Conservation (phyloP, 495 filamentous ascomycete species). For the Penicillium angulare region DNA sequence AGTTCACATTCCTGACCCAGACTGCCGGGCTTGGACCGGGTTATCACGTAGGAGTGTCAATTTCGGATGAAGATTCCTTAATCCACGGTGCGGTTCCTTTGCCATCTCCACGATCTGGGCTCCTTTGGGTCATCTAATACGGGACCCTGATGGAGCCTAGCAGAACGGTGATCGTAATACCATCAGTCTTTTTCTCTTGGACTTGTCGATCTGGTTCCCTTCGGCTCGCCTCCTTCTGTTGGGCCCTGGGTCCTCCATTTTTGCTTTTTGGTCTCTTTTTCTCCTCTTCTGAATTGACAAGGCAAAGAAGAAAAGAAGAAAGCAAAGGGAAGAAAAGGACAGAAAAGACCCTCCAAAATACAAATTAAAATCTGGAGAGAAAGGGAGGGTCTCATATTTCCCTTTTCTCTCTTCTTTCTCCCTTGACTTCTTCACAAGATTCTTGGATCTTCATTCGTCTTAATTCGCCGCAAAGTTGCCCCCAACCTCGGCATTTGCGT, state of each 20-base stretch:
- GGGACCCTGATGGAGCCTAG: conserved; percentile 29
- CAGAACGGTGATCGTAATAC: conserved; percentile 26
- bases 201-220: conserved; percentile 30
- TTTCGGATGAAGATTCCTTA: conserved; percentile 41
- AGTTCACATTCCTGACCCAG: neutral
- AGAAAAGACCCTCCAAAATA: no score
- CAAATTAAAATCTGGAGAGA: no score
- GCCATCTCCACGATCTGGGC: conserved; percentile 32
- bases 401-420: neutral
- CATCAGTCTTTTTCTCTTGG: conserved; percentile 3
- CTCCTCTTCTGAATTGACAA: neutral
- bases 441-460: conserved; percentile 21
- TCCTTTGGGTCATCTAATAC: conserved; percentile 15
- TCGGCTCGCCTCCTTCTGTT: conserved; percentile 6
- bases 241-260: conserved; percentile 6
- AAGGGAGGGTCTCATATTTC: neutral
- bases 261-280: conserved; percentile 22
- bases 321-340: neutral
- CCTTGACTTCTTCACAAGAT: conserved; percentile 12
- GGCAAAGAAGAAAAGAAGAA: neutral
- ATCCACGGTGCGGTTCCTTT: conserved; percentile 19
- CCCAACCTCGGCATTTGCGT: conserved; percentile 27
- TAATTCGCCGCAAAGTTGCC: conserved; percentile 10
- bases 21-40: conserved; percentile 10
- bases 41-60: conserved; percentile 20